These are phyloP conservation scores for Neltuma alba DNA, from an alignment of 306 rosid genomes.

Conservation along the genomic window DNA sequence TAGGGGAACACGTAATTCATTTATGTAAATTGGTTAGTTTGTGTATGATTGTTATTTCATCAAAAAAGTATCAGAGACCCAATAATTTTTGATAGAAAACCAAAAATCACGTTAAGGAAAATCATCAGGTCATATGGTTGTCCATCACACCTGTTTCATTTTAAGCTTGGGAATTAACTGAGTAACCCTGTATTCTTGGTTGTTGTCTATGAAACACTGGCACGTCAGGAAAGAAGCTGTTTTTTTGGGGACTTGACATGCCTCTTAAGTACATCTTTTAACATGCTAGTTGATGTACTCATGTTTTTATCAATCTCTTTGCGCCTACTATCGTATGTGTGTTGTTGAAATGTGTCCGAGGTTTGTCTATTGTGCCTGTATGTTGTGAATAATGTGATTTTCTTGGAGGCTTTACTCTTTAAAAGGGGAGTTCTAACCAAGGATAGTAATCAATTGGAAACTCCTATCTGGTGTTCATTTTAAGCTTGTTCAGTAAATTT, in stretches of 20 bases:
- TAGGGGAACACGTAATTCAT: neutral
- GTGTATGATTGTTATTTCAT: neutral
- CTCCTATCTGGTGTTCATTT: neutral
- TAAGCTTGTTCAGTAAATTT: conserved; percentile 26
- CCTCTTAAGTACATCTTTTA: no score
- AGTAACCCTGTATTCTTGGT: no score
- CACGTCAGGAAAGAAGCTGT: no score
- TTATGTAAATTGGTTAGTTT: neutral
- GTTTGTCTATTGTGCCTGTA: no score
- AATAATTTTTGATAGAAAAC: neutral
- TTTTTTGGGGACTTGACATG: no score
- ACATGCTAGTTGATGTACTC: no score
- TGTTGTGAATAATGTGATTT: neutral
- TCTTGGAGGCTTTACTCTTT: neutral
- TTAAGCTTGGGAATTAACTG: no score
- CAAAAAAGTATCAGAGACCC: neutral
- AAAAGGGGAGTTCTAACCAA: neutral
- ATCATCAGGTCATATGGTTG: neutral
- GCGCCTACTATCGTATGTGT: no score
- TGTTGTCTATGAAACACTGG: no score
- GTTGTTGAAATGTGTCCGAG: no score
- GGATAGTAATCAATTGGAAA: neutral
- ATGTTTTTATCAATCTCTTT: no score
- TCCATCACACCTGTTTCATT: no score
- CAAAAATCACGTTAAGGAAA: neutral